Base-by-base conservation (phyloP, 2,329 filamentous ascomycete species). In the Botryotinia globosa region DNA sequence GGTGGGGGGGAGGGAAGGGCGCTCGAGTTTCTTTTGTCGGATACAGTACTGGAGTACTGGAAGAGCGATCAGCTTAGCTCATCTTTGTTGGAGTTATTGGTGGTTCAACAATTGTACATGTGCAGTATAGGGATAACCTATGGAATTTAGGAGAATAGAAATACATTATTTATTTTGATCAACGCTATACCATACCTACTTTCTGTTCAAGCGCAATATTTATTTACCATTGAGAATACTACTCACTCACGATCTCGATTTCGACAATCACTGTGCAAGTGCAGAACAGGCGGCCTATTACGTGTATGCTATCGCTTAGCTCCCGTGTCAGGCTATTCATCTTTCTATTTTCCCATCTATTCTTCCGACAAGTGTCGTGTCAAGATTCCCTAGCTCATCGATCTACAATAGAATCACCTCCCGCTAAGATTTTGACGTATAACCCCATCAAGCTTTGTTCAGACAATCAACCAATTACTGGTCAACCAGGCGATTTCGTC, bases 301-400 rank as follows among this genome's bases (percentile, higher is more conserved):
- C 29, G 42, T 42, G 29, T 42, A 16, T 39, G 14, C 10, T 8
- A 20, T 25, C 10, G n/a, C 29, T 22, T 45, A 44, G 14, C 14
- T 37, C 20, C 29, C 54, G 20, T 29, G 54, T 32, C 39, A 14
- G 48, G 67, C 34, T 45, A 69, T 69, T 62, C 37, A 69, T 32
- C 67, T 54, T 69, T 42, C 25, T 14, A 62, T 69, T 61, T 59
- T 61, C 22, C 44, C 39, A 62, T 44, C 56, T 14, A 48, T 69
- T 44, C 32, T 69, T 69, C 67, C 56, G 12, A 29, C 39, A 18
- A 69, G 67, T 62, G 67, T 62, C 56, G 9, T 61, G 39, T 45
- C 34, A 34, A 48, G 22, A 45, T 7, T 29, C 10, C 9, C 29
- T 62, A 20, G 29, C 42, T 62, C 20, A 48, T 62, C 14, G 14